Percentiles rank a stretch among this genome's conserved stretches.
Evolutionary conservation across 176 grass and related monocot genomes (phyloP).

Genomic region (Phoenix roebelenii): DNA sequence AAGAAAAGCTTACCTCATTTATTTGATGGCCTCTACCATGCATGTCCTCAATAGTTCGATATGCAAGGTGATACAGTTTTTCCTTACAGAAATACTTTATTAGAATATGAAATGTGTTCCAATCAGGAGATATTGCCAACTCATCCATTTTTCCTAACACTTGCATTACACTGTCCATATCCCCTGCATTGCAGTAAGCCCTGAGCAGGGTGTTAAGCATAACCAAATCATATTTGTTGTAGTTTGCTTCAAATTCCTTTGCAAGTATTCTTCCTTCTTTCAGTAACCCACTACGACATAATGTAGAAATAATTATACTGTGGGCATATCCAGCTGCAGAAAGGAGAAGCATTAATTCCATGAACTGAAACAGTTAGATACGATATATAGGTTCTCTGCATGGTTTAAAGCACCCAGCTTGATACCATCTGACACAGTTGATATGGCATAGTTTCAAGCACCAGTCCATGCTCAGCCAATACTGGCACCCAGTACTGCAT

Average conservation of each 20-base stretch:
- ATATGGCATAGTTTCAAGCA: too few species aligned
- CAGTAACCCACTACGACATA: constrained; percentile 54
- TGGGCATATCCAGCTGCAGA: constrained; percentile 92
- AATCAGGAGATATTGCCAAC: constrained; percentile 62
- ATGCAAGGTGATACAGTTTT: constrained; percentile 86
- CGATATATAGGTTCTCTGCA: too few species aligned
- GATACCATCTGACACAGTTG: too few species aligned
- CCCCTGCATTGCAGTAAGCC: constrained; percentile 74
- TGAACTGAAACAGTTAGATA: constrained; percentile 5
- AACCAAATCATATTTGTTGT: constrained; percentile 77
- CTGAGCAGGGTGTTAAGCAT: constrained; percentile 85
- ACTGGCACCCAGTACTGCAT: too few species aligned
- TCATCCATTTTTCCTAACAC: constrained; percentile 94
- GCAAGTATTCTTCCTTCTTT: constrained; percentile 77
- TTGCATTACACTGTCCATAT: constrained; percentile 81
- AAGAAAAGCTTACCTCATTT: constrained; percentile 52
- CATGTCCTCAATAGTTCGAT: constrained; percentile 88
- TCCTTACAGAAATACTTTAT: constrained; percentile 77
- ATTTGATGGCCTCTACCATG: constrained; percentile 72
- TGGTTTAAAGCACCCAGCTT: too few species aligned
- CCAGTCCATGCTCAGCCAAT: too few species aligned
- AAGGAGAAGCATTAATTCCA: constrained; percentile 7
- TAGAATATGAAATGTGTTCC: constrained; percentile 91
- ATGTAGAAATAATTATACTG: constrained; percentile 90
- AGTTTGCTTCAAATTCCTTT: constrained; percentile 76